Conservation (phyloP, 371 early-diverging fungal species). For the Haplosporangium sp. region DNA sequence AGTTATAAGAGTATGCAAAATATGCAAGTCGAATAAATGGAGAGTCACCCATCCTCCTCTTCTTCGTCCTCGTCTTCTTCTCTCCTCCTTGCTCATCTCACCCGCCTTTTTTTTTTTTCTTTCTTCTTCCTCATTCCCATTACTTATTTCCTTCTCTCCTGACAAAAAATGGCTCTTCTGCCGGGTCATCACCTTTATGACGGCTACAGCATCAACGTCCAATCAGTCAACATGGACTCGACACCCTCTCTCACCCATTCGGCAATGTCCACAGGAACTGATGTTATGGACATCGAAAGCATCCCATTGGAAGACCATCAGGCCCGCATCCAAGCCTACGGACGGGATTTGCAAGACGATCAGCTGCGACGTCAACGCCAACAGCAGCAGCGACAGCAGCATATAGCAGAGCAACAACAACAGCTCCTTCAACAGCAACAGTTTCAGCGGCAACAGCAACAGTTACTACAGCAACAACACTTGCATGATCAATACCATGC, state of each 20-base stretch:
- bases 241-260: conserved; percentile 29
- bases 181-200: not conserved
- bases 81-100: not conserved
- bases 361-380: conserved; percentile 5
- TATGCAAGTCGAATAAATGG: not conserved
- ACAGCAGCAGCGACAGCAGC: conserved; percentile 11
- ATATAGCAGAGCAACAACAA: not conserved
- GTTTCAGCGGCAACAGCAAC: conserved; percentile 8
- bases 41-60: not conserved
- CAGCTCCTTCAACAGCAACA: conserved; percentile 12
- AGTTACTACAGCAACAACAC: conserved; percentile 11
- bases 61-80: not conserved
- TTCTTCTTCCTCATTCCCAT: not conserved
- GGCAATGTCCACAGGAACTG: conserved; percentile 6
- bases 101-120: not conserved
- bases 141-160: not conserved
- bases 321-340: conserved; percentile 15
- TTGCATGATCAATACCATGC: not conserved
- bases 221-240: conserved; percentile 29
- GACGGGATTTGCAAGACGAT: conserved; percentile 13
- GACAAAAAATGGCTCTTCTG: not conserved
- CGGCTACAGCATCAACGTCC: not conserved
- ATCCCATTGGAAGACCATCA: conserved; percentile 35
- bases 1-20: too few species aligned
- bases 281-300: conserved; percentile 26